Conservation (phyloP, 2,329 filamentous ascomycete genomes). For the Bipolaris zeicola region DNA sequence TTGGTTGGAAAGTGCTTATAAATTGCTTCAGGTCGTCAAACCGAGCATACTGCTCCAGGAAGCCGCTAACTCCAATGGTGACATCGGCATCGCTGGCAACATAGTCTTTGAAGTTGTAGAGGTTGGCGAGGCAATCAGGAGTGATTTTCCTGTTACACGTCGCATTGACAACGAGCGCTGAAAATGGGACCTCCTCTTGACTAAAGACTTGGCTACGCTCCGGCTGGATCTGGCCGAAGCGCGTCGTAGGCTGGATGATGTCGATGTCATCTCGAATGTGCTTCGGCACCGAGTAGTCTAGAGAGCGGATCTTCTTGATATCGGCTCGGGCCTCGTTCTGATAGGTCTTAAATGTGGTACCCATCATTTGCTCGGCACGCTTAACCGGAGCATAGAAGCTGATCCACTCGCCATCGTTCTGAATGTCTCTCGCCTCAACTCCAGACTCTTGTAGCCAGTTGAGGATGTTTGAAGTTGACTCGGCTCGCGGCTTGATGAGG, state of each 20-base stretch:
- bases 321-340: slow-evolving; percentile 53
- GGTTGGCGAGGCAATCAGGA: slow-evolving; percentile 53
- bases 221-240: slow-evolving; percentile 60
- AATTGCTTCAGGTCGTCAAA: slow-evolving; percentile 55
- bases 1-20: slow-evolving; percentile 47
- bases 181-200: slow-evolving; percentile 30
- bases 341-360: slow-evolving; percentile 64
- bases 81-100: slow-evolving; percentile 46
- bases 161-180: slow-evolving; percentile 35
- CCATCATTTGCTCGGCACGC: slow-evolving; percentile 62
- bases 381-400: slow-evolving; percentile 60
- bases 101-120: slow-evolving; percentile 54
- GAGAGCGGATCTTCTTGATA: slow-evolving; percentile 58
- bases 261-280: slow-evolving; percentile 61
- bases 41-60: slow-evolving; percentile 56
- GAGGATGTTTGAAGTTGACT: slow-evolving; percentile 57
- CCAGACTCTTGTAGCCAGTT: slow-evolving; percentile 62
- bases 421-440: slow-evolving; percentile 53
- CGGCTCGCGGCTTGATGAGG: slow-evolving; percentile 58
- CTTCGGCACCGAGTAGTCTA: slow-evolving; percentile 66
- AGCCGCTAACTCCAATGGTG: slow-evolving; percentile 54
- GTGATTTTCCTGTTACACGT: slow-evolving; percentile 54
- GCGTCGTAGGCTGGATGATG: slow-evolving; percentile 69
- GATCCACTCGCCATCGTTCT: slow-evolving; percentile 65
- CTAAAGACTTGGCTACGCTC: slow-evolving; percentile 48